Evolutionary conservation across 1,284 basidiomycete genomes (phyloP), one percentile per base, ranked within the genome.

Genomic region (Malassezia globosa): DNA sequence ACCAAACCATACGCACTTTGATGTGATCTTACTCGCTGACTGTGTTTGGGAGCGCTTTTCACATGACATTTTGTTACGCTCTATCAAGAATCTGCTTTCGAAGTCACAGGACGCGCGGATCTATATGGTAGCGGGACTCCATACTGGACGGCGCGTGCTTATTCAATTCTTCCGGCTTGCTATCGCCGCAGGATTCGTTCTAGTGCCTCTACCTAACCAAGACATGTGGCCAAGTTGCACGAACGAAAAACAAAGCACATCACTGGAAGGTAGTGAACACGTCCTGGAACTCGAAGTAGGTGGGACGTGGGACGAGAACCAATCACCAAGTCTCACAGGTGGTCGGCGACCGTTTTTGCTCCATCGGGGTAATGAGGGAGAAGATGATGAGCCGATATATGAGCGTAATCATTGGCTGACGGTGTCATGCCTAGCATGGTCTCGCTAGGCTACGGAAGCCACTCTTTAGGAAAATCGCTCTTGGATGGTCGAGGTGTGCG

Each of bases 381-480:
- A 52, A 26, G 36, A 35, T 13, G 54, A 60, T 27, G 60, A 56
- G 42, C 25, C 45, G 14, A 43, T 62, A 18, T 31, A 48, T 27
- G 18, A 40, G 10, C 33, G 60, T 21, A 62, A 62, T 37, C 44
- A 48, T n/a, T 62, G 60, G 60, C 58, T 62, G 7, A 55, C 54
- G 8, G 39, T 60, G 23, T 58, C 46, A 34, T 33, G 41, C n/a
- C 22, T 60, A 11, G 40, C 33, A n/a, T 60, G 59, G 59, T 18
- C 14, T 7, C n/a, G 7, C 7, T 42, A 31, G 45, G 38, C 29
- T 46, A 48, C 26, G 10, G 18, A 37, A 74, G 58, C 73, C 73
- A 74, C 49, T 73, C 64, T 37, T 58, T 51, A 23, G 73, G 73
- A 45, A 69, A 73, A 40, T 73, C 66, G 40, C 47, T 43, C 23